These are phyloP conservation scores for Aquilaria agallochum DNA, from an alignment of 441 rosid genomes.

Conservation along the genomic window DNA sequence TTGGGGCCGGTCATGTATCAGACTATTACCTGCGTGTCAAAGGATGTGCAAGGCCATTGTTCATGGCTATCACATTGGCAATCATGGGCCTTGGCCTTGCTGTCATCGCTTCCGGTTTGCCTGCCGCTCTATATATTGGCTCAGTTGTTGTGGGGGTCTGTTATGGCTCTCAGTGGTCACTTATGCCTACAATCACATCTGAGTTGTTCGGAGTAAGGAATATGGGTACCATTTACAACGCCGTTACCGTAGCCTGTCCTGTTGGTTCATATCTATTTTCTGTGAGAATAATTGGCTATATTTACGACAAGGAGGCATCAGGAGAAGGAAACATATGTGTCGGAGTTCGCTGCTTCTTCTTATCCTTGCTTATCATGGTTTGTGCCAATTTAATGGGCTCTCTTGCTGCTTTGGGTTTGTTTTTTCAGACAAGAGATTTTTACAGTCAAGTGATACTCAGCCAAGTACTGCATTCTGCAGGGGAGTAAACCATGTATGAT, in stretches of 20 bases:
- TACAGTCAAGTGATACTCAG: constrained; percentile 39
- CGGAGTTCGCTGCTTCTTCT: constrained; percentile 68
- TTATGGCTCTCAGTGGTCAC: constrained; percentile 81
- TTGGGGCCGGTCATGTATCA: constrained; percentile 62
- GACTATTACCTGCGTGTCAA: constrained; percentile 40
- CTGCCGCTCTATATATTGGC: constrained; percentile 46
- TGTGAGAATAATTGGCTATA: constrained; percentile 60
- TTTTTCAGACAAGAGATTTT: constrained; percentile 52
- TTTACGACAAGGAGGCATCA: constrained; percentile 58
- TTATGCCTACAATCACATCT: constrained; percentile 70
- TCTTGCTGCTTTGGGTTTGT: constrained; percentile 50
- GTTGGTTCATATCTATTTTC: constrained; percentile 76
- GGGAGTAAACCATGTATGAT: neutral
- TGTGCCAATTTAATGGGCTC: constrained; percentile 54
- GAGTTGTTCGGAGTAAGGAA: constrained; percentile 64
- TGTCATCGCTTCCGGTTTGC: constrained; percentile 49
- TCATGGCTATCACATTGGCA: constrained; percentile 56
- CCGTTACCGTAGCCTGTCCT: constrained; percentile 65
- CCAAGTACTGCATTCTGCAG: constrained; percentile 29
- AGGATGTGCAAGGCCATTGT: constrained; percentile 56
- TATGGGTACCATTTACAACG: constrained; percentile 75
- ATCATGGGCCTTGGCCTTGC: constrained; percentile 44
- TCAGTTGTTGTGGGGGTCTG: constrained; percentile 62
- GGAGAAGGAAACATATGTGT: constrained; percentile 39
- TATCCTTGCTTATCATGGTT: constrained; percentile 69